Evolutionary conservation across 441 rosid genomes (phyloP).

Genomic region (Jatropha podagrica): DNA sequence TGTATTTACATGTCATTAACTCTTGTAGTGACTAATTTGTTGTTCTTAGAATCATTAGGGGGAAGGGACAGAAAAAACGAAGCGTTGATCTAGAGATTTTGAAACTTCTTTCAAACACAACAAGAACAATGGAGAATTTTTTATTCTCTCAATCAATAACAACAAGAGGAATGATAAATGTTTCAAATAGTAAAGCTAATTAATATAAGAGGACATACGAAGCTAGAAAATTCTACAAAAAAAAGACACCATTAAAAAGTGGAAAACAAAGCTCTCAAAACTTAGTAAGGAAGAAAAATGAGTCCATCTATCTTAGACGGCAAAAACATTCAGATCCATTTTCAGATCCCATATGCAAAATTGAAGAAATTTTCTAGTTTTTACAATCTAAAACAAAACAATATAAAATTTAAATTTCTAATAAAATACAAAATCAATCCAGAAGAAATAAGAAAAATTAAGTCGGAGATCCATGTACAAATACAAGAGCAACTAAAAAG

Average conservation of each 20-base stretch:
- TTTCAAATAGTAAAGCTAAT: not conserved
- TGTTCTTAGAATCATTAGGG: too few species aligned
- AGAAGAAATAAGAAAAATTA: not conserved
- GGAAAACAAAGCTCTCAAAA: not conserved
- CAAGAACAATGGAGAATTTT: too few species aligned
- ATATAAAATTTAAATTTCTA: not conserved
- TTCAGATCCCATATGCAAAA: not conserved
- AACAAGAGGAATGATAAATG: not conserved
- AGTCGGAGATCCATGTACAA: slow-evolving; percentile 18
- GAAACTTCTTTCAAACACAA: too few species aligned
- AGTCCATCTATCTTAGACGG: not conserved
- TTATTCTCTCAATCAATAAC: not conserved
- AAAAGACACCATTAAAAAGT: too few species aligned
- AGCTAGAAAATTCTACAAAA: not conserved
- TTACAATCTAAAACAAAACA: not conserved
- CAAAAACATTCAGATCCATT: not conserved
- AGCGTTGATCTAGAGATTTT: too few species aligned
- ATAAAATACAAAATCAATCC: not conserved
- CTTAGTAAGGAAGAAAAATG: not conserved
- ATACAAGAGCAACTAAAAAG: not conserved
- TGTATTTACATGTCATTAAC: too few species aligned
- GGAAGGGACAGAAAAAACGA: too few species aligned
- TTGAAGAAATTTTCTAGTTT: not conserved
- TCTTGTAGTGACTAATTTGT: too few species aligned
- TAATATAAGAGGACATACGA: not conserved